These are phyloP conservation scores for Craspedostauros australis DNA, from an alignment of 108 stramenopile species.

Conservation along the genomic window DNA sequence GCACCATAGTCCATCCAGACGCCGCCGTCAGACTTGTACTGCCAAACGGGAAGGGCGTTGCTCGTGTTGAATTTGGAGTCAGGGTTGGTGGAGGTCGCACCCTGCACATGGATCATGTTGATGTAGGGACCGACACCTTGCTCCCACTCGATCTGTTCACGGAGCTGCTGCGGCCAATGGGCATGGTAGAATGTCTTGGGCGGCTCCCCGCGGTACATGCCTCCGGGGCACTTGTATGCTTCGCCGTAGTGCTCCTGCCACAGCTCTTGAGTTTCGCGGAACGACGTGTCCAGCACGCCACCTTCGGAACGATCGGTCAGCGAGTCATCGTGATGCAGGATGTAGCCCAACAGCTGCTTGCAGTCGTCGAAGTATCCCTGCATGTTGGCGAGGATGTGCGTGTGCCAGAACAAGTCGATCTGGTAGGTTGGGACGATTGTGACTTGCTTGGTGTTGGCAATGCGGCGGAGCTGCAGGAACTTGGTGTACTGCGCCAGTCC, in stretches of 20 bases:
- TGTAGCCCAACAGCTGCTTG: conserved; percentile 17
- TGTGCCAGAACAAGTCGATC: conserved; percentile 58
- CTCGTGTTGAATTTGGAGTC: no score
- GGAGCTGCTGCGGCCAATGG: no score
- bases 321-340: conserved; percentile 53
- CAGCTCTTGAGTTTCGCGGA: conserved; percentile 23
- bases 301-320: conserved; percentile 44
- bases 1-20: no score
- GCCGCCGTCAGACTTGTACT: no score
- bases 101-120: no score
- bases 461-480: conserved; percentile 35
- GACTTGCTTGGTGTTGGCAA: neutral
- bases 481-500: conserved; percentile 25
- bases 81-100: no score
- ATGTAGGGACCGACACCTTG: no score
- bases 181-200: conserved; percentile 23
- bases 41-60: no score
- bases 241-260: conserved; percentile 37
- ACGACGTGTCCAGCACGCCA: conserved; percentile 28
- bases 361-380: conserved; percentile 34
- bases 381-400: conserved; percentile 31
- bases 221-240: conserved; percentile 34
- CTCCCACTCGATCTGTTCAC: no score
- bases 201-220: conserved; percentile 69
- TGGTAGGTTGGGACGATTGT: conserved; percentile 47